phyloP scores from a whole-genome alignment of 2,329 filamentous ascomycete species.

The Cercospora berteroae region DNA sequence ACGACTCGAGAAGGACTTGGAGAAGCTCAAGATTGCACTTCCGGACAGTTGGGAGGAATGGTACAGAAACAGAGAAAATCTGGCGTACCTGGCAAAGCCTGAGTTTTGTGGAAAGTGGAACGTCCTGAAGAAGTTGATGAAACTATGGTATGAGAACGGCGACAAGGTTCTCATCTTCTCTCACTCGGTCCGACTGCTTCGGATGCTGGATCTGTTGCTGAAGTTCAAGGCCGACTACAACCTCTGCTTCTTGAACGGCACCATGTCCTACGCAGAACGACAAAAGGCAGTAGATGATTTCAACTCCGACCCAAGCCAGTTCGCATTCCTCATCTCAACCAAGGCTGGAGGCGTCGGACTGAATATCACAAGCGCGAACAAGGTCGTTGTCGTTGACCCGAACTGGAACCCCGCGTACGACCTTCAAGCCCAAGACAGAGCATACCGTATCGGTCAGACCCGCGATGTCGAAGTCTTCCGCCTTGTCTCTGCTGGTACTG shows the following conservation, averaged over 20 bases:
- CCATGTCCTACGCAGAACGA: conserved; percentile 78
- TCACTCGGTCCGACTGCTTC: conserved; percentile 80
- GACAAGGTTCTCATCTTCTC: conserved; percentile 97
- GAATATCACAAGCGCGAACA: conserved; percentile 97
- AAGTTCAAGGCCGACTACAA: conserved; percentile 80
- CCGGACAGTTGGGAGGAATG: conserved; percentile 73
- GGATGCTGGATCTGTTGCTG: conserved; percentile 82
- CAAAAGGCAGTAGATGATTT: conserved; percentile 80
- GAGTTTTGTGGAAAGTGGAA: conserved; percentile 98
- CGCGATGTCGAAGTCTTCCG: conserved; percentile 95
- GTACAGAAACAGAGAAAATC: conserved; percentile 71
- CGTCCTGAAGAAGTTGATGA: conserved; percentile 78
- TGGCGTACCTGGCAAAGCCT: conserved; percentile 77
- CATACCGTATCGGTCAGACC: conserved; percentile 90
- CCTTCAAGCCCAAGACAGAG: conserved; percentile 91
- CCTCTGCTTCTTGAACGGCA: conserved; percentile 85
- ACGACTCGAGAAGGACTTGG: conserved; percentile 75
- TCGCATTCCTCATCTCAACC: conserved; percentile 94
- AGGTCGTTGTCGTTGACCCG: conserved; percentile 94
- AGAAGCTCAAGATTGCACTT: conserved; percentile 69
- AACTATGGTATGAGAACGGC: conserved; percentile 83
- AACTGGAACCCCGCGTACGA: conserved; percentile 98
- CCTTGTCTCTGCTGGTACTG: conserved; percentile 83
- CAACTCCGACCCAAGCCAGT: conserved; percentile 81
- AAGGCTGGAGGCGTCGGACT: conserved; percentile 89